Base-by-base conservation (phyloP, 179 eudicot species). In the Spergularia azorica region DNA sequence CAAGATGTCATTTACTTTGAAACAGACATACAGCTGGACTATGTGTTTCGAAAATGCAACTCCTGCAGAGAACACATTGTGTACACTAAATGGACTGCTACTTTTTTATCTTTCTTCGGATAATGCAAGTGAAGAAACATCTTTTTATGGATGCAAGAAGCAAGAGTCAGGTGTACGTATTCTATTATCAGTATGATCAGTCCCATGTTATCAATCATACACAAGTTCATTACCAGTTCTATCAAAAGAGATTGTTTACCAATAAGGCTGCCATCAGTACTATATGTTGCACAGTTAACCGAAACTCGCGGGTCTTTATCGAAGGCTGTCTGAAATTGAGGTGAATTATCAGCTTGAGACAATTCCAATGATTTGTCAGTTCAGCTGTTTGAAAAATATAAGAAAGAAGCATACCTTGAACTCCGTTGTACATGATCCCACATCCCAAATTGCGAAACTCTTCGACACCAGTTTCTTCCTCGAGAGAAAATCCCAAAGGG, bases 41-140 rank as follows among this genome's bases (percentile, higher is more conserved):
- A 89, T 83, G 81, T 89, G 87, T 81, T 88, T 88, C 12, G 93
- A 89, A 51, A 83, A 89, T 64, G 93, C 91, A 85, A 89, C 86
- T 77, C 93, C 93, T 89, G 68, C 20, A 66, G 5, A 32, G 52
- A 77, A 56, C 62, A 66, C 4, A 43, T 43, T 43, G 48, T 43
- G 48, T 43, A 43, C 48, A 4, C 6, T 6, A 4, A 43, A 43
- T 1, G 5, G 48, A 43, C 8, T 43, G 48, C 48, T 4, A 43
- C 6, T 43, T 43, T 43, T 43, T 43, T 6, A 43, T 64, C 48
- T 46, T 32, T 32, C 32, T 32, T 64, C 32, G 32, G 32, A 26
- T 26, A 26, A 26, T 26, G 32, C 32, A 26, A 26, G 32, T 0
- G 32, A 26, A 26, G n/a, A 26, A 26, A 26, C 32, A 14, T 64